Base-by-base conservation (phyloP, 768 basidiomycete genomes). In the Lactarius sp. region DNA sequence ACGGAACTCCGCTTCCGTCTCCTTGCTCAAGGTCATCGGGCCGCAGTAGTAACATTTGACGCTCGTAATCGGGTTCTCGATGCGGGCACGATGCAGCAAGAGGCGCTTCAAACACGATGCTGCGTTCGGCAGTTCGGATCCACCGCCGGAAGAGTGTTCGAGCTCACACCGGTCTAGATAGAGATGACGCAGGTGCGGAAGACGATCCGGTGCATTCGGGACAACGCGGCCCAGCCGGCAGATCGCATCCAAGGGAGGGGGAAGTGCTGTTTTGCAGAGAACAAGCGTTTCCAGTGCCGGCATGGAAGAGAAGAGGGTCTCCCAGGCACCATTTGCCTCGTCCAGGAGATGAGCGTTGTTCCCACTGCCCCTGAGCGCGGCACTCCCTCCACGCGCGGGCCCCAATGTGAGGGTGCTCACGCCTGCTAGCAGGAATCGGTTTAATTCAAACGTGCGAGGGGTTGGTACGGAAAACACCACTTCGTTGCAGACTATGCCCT, bases 131-230 rank as follows among this genome's bases (percentile, higher is more conserved):
- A 2, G 18, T 34, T 58, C 56, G 56, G 62, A 27, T 10, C 56
- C 56, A 14, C 46, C 51, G 22, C 36, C 52, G 42, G 41, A n/a
- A 22, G 10, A 16, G 13, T 16, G 33, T 16, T 57, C 61, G 8
- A 62, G 55, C 8, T 56, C 49, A 20, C 55, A 42, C 27, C 7
- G 10, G 41, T 52, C 50, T 22, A 52, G 42, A 52, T 16, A 34
- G 50, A 52, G 41, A 46, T 62, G 22, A 14, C 27, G 54, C 20
- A 56, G 31, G 54, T 50, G 34, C 36, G 51, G 56, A 20, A 47
- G 62, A 58, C 36, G 51, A 62, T 58, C 51, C 62, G 62, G 62
- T 16, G 27, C 27, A 13, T 55, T 56, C 61, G 61, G 54, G 39
- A 51, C 54, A 49, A 42, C 33, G 39, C 20, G 53, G 27, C 31